phyloP scores from a whole-genome alignment of 2,329 filamentous ascomycete species.

The Hirsutella thompsonii region DNA sequence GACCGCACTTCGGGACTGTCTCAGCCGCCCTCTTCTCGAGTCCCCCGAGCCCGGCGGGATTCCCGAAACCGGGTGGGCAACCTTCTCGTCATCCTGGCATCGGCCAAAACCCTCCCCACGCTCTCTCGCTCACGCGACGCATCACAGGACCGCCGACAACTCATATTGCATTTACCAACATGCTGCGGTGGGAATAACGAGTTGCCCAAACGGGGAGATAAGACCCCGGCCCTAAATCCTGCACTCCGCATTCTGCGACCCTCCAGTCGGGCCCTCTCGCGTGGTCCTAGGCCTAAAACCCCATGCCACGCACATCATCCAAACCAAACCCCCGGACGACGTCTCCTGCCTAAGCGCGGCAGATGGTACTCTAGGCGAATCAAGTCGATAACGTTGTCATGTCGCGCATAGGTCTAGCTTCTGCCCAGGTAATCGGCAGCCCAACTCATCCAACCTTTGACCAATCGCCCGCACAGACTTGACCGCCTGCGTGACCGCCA shows the following conservation, averaged over 20 bases:
- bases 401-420: neutral
- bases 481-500: too few species aligned
- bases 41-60: neutral
- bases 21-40: neutral
- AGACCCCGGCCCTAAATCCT: neutral
- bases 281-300: neutral
- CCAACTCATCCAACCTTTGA: neutral
- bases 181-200: neutral
- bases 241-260: conserved; percentile 1
- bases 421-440: neutral
- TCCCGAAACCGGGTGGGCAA: neutral
- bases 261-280: neutral
- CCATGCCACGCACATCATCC: neutral
- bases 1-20: neutral
- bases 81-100: too few species aligned
- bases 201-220: conserved; percentile 1
- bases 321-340: neutral
- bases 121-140: neutral
- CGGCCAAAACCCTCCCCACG: neutral
- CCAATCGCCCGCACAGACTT: too few species aligned
- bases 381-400: neutral
- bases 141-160: conserved; percentile 1
- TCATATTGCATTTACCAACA: neutral
- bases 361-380: neutral
- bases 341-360: neutral